Base-by-base conservation (phyloP, 2,329 filamentous ascomycete genomes). In the Hypoxylon sp. region DNA sequence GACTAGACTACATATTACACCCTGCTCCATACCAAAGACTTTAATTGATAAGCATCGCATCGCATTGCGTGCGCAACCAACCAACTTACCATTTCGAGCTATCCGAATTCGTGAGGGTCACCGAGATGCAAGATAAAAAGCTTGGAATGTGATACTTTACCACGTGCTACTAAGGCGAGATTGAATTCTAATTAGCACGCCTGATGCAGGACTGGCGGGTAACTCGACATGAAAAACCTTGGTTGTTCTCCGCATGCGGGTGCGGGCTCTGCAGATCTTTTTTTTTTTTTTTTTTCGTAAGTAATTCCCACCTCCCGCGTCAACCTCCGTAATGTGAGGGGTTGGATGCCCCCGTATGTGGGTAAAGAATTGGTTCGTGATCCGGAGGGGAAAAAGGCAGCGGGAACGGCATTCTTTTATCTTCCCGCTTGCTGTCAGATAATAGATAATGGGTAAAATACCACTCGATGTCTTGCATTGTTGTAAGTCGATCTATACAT, bases 101-200 rank as follows among this genome's bases (percentile, higher is more conserved):
- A 50, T 52, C 64, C 63, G 63, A 55, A 65, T 65, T 52, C 63
- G 61, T 59, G 46, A 35, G 45, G 49, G 50, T 47, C 49, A 46
- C 52, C 31, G 43, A 46, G 38, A 53, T 54, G 52, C 53, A 47
- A 59, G 56, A 59, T 59, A 59, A 59, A 59, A 59, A 49, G 47
- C 52, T 49, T 56, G 58, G 55, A 61, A 59, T 61, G 52, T 52
- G 51, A 56, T 55, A 38, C 20, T 12, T 25, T 31, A 35, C 58
- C 58, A 61, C 58, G 55, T 57, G 58, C 58, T 45, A 25, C 41
- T 32, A 46, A 47, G 41, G 46, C 36, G 53, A 45, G 43, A 44
- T 57, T 38, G 29, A 27, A 50, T 54, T 50, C 26, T n/a, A n/a
- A 50, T 35, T 59, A 44, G 55, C 41, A 56, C 40, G 35, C 41